These are phyloP conservation scores for Delonix regia DNA, from an alignment of 306 rosid species.

Conservation along the genomic window DNA sequence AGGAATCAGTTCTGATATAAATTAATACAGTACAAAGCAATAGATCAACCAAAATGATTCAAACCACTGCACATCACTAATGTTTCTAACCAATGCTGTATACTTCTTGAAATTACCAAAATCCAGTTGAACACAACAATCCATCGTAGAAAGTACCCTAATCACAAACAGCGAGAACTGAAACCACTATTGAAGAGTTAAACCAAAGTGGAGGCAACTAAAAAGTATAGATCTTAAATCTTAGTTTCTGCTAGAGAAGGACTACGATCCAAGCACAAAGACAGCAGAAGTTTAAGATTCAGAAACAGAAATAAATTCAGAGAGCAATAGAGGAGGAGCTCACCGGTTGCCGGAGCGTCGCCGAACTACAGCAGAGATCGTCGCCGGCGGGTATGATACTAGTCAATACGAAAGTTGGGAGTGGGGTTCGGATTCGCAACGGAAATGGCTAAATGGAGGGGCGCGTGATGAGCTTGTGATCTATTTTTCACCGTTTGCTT, in stretches of 20 bases:
- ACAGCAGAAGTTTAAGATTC: conserved; percentile 10
- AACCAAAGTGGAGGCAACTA: neutral
- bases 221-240: conserved; percentile 24
- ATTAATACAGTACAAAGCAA: neutral
- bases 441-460: neutral
- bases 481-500: neutral
- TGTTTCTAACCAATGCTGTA: neutral
- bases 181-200: neutral
- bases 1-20: neutral
- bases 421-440: neutral
- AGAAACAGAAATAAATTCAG: neutral
- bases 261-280: conserved; percentile 20
- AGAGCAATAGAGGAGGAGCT: neutral
- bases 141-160: neutral
- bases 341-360: conserved; percentile 24
- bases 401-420: neutral
- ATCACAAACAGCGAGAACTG: neutral
- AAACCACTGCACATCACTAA: neutral
- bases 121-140: neutral
- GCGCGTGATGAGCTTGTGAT: neutral
- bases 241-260: neutral
- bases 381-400: conserved; percentile 15
- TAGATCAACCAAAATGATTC: neutral
- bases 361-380: conserved; percentile 1
- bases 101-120: neutral